Conservation (phyloP, 441 rosid species). For the Aquilaria agallochum region DNA sequence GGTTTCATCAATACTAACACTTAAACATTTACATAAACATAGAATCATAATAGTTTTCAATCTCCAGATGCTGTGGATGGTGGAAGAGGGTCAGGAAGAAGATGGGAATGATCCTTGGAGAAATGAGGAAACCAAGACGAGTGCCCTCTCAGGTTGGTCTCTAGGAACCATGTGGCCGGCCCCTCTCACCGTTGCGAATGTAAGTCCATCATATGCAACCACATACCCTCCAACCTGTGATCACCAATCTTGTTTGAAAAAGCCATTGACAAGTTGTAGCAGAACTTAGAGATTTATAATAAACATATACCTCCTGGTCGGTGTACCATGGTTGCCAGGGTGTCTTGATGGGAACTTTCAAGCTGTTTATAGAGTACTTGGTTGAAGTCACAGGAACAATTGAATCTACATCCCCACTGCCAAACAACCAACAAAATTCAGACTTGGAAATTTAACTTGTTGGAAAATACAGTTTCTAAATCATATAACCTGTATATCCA, state of each 20-base stretch:
- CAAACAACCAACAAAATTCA: background rate
- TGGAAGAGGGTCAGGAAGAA: background rate
- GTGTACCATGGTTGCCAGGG: constrained; percentile 28
- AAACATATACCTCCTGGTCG: constrained; percentile 17
- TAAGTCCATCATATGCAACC: constrained; percentile 25
- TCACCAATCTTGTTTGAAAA: too few relatives aligned
- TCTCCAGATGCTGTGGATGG: too few relatives aligned
- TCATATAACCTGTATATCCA: constrained; percentile 13
- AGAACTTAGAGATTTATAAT: too few relatives aligned
- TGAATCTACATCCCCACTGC: constrained; percentile 28
- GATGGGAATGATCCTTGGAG: constrained; percentile 15
- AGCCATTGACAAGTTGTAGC: too few relatives aligned
- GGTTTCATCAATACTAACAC: too few relatives aligned
- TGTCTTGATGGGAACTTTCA: constrained; percentile 18
- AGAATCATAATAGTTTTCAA: too few relatives aligned
- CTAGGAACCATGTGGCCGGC: constrained; percentile 38
- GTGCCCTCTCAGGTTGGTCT: constrained; percentile 32
- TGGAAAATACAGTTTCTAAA: constrained; percentile 5
- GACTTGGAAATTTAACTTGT: background rate
- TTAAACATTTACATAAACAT: too few relatives aligned
- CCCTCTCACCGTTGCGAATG: constrained; percentile 35
- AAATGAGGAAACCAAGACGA: constrained; percentile 29
- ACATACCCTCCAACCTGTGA: constrained; percentile 26
- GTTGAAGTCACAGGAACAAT: constrained; percentile 26
- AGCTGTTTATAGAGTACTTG: constrained; percentile 19